Conservation (phyloP, 2,329 filamentous ascomycete genomes). For the Phyllosticta capitalensis region DNA sequence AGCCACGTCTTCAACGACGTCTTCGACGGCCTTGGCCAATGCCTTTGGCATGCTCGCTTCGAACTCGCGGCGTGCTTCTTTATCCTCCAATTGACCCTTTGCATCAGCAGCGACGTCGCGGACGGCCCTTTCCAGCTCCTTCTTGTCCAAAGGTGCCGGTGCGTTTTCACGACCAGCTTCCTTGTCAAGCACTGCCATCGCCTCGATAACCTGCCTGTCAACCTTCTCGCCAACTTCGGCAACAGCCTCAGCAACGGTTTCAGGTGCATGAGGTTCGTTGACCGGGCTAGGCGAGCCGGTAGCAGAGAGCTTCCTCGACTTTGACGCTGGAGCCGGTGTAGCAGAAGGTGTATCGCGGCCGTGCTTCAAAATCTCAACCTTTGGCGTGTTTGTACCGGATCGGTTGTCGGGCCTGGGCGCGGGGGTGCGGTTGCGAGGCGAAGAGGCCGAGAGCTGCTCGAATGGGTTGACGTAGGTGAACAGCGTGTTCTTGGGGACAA, state of each 20-base stretch:
- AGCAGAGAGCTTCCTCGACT: slow-evolving; percentile 27
- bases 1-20: slow-evolving; percentile 47
- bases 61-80: slow-evolving; percentile 44
- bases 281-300: slow-evolving; percentile 12
- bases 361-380: slow-evolving; percentile 39
- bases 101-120: slow-evolving; percentile 14
- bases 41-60: slow-evolving; percentile 45
- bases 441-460: slow-evolving; percentile 57
- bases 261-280: slow-evolving; percentile 24
- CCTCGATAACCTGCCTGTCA: slow-evolving; percentile 54
- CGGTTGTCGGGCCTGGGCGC: slow-evolving; percentile 27
- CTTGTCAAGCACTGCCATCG: slow-evolving; percentile 46
- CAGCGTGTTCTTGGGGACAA: slow-evolving; percentile 34
- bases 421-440: slow-evolving; percentile 50
- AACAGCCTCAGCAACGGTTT: slow-evolving; percentile 64
- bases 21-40: slow-evolving; percentile 47
- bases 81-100: slow-evolving; percentile 41
- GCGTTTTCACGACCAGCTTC: slow-evolving; percentile 28
- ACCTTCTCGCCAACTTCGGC: slow-evolving; percentile 54
- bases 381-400: slow-evolving; percentile 18
- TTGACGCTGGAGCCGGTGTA: slow-evolving; percentile 20
- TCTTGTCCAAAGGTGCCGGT: slow-evolving; percentile 25
- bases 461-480: slow-evolving; percentile 68
- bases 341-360: slow-evolving; percentile 30
- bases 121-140: slow-evolving; percentile 32